A percentile compares a stretch with the other conserved stretches of the same genome.
Conservation (phyloP, 2,329 filamentous ascomycete genomes). For the Pseudomassariella vexata region DNA sequence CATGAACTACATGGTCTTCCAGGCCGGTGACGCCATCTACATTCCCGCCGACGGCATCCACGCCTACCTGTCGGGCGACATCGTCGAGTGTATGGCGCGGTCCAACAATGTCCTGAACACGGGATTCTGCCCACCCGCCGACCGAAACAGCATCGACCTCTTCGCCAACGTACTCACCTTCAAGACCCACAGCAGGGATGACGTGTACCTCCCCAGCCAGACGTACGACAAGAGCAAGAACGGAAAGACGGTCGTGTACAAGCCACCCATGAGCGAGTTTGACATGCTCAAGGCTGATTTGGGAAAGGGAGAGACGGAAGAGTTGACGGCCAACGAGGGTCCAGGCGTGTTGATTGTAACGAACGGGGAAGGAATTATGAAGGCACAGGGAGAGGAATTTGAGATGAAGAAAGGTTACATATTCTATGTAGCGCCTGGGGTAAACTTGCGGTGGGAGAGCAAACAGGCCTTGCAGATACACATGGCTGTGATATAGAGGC, state of each 20-base stretch:
- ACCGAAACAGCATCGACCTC: constrained; percentile 57
- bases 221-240: constrained; percentile 44
- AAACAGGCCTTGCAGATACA: constrained; percentile 27
- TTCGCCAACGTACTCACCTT: constrained; percentile 62
- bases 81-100: constrained; percentile 74
- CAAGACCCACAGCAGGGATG: constrained; percentile 49
- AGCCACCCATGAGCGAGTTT: constrained; percentile 67
- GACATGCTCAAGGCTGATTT: constrained; percentile 58
- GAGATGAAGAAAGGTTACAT: constrained; percentile 57
- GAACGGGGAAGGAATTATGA: constrained; percentile 51
- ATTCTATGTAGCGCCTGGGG: constrained; percentile 59
- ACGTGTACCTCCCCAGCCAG: constrained; percentile 47
- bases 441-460: constrained; percentile 25
- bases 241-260: constrained; percentile 58
- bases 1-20: constrained; percentile 68
- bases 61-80: constrained; percentile 67
- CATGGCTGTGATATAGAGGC: constrained; percentile 26
- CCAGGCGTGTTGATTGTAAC: constrained; percentile 60
- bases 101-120: constrained; percentile 70
- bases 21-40: constrained; percentile 61
- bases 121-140: constrained; percentile 64
- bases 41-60: constrained; percentile 71
- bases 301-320: constrained; percentile 52
- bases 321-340: constrained; percentile 47
- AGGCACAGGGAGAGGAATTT: constrained; percentile 43